A percentile compares a stretch with the other conserved stretches of the same genome.
Conservation (phyloP, 2,329 filamentous ascomycete genomes). For the Monilinia vaccinii-corymbosi region DNA sequence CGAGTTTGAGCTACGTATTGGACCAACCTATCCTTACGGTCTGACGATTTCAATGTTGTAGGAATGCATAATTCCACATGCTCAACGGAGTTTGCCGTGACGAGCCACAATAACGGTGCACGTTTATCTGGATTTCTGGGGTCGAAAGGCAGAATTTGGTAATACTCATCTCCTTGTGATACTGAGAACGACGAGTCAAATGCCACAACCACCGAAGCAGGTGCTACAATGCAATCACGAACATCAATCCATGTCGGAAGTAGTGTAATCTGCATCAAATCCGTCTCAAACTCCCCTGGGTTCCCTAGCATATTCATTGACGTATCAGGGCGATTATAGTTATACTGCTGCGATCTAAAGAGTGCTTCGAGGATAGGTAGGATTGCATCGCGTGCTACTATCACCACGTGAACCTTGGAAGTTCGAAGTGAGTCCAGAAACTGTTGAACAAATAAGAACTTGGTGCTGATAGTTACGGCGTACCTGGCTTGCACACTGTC, state of each 20-base stretch:
- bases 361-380: conserved; percentile 45
- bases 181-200: conserved; percentile 17
- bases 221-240: conserved; percentile 9
- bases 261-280: conserved; percentile 19
- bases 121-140: conserved; percentile 9
- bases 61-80: conserved; percentile 27
- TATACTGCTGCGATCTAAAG: conserved; percentile 34
- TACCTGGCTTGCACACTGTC: conserved; percentile 41
- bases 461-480: conserved; percentile 47
- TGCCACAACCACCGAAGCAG: conserved; percentile 20
- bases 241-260: conserved; percentile 18
- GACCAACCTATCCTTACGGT: conserved; percentile 20
- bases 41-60: conserved; percentile 11
- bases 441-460: conserved; percentile 50
- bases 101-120: conserved; percentile 22
- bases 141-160: conserved; percentile 13
- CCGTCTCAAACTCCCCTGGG: conserved; percentile 23
- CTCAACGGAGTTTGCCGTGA: conserved; percentile 25
- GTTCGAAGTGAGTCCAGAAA: conserved; percentile 39
- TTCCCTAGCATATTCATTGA: conserved; percentile 16
- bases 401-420: conserved; percentile 40
- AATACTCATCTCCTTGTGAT: conserved; percentile 9
- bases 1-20: conserved; percentile 19
- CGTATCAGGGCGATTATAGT: conserved; percentile 25
- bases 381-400: conserved; percentile 43